Evolutionary conservation across 192 early-diverging fungal genomes (phyloP), one percentile per base, ranked within the genome.

Genomic region (Geranomyces variabilis): DNA sequence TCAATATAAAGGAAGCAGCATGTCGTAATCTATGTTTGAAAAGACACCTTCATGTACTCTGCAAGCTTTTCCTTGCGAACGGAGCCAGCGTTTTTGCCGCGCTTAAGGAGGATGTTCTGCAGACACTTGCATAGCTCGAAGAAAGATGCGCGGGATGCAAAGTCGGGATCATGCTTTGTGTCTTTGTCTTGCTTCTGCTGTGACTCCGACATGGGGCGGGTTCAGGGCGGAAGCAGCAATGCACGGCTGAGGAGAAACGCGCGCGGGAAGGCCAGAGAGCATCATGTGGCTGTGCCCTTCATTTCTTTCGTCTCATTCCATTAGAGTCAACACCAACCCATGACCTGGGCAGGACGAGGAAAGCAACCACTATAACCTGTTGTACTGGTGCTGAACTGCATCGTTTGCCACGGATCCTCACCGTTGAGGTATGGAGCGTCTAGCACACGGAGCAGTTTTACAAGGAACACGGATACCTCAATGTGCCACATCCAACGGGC

Each of bases 381-480:
- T 33, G 60, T 62, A 62, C 34, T 62, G 60, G 60, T 12, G 60
- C 10, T 22, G 68, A 76, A 48, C 67, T 79, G 29, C 68, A 72
- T 45, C 64, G 69, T 30, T 59, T 64, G 17, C 29, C 61, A 15
- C 31, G 65, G 2, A 63, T 61, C 41, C 17, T 41, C 17, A 65
- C 74, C 21, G 66, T 79, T 24, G 67, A 79, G 60, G 78, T 79
- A 0, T 79, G 78, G 78, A 47, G 33, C 56, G 28, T 79, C 1
- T 79, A 74, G 78, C 67, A 71, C 49, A 70, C 74, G 26, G 73
- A 79, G 43, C 34, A 58, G n/a, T 79, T 79, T 45, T 79, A 79
- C 66, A 75, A 72, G 45, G 46, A 57, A 8, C 48, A 74, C 29
- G 78, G 78, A 10, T 79, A 75, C 43, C 30, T 30, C 21, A 66